A percentile compares a stretch with the other conserved stretches of the same genome.
Conservation (phyloP, 2,329 filamentous ascomycete genomes). For the Orbilia quercus region DNA sequence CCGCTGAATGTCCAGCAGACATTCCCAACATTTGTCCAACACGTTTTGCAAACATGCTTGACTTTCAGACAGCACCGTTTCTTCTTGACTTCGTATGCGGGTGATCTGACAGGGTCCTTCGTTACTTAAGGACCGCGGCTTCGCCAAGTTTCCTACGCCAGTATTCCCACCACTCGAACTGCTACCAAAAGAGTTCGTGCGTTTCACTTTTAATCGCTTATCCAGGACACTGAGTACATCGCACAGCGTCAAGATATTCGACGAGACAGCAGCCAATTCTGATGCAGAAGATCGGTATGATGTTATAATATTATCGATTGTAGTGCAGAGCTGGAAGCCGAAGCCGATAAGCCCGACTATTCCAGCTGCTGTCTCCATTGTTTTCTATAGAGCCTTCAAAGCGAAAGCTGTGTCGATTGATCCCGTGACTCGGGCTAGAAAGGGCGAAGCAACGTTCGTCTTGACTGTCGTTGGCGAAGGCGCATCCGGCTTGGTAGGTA, state of each 20-base stretch:
- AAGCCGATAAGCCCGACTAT: constrained; percentile 56
- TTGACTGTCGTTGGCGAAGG: constrained; percentile 18
- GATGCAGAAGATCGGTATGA: constrained; percentile 39
- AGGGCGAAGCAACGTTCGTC: not conserved
- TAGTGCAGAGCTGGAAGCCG: constrained; percentile 47
- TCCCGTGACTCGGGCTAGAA: not conserved
- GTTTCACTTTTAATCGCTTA: constrained; percentile 32
- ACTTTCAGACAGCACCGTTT: constrained; percentile 42
- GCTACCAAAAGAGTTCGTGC: constrained; percentile 20
- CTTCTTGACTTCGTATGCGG: constrained; percentile 14
- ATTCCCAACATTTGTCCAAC: constrained; percentile 51
- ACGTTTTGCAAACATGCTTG: constrained; percentile 54
- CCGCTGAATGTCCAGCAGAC: constrained; percentile 48
- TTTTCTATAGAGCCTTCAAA: constrained; percentile 1
- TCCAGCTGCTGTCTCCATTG: constrained; percentile 42
- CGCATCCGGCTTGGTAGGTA: constrained; percentile 2
- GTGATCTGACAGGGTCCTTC: not conserved
- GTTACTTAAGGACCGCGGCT: constrained; percentile 4
- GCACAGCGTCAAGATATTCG: constrained; percentile 42
- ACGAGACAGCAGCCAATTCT: constrained; percentile 34
- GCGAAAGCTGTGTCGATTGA: not conserved
- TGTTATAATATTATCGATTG: constrained; percentile 48
- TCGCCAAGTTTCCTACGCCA: not conserved
- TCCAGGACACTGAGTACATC: constrained; percentile 44
- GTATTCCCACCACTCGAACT: constrained; percentile 3